These are phyloP conservation scores for Irpex rosettiformis DNA, from an alignment of 1,284 basidiomycete species.

Conservation along the genomic window DNA sequence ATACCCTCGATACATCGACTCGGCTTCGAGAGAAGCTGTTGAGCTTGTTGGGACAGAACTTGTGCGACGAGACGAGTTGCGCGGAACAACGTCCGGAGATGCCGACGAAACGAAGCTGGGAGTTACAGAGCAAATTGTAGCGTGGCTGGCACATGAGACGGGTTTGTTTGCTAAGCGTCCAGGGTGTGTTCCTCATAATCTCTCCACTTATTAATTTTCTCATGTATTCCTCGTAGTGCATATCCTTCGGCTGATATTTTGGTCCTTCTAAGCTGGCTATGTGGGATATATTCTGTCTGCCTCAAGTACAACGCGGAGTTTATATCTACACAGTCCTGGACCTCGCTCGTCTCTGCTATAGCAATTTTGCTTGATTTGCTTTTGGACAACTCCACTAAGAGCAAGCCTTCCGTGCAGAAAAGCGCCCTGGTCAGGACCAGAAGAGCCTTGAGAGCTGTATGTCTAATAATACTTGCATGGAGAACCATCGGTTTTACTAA, in stretches of 20 bases:
- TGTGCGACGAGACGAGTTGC: conserved; percentile 54
- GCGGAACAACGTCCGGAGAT: conserved; percentile 38
- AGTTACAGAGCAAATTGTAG: conserved; percentile 65
- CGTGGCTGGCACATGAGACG: conserved; percentile 69
- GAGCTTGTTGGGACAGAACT: conserved; percentile 63
- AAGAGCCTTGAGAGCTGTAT: conserved; percentile 61
- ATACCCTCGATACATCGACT: conserved; percentile 75
- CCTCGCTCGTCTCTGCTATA: conserved; percentile 46
- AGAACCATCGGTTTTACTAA: neutral
- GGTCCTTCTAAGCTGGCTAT: conserved; percentile 74
- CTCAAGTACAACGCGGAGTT: conserved; percentile 42
- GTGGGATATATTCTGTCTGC: conserved; percentile 57
- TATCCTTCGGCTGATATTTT: conserved; percentile 64
- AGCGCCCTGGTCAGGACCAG: conserved; percentile 58
- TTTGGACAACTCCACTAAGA: conserved; percentile 42
- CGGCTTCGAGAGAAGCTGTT: conserved; percentile 65
- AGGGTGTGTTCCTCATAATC: conserved; percentile 37
- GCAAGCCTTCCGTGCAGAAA: conserved; percentile 59
- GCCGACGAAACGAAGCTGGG: conserved; percentile 43
- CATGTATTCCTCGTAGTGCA: conserved; percentile 37
- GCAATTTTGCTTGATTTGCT: conserved; percentile 60
- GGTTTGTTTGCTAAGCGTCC: conserved; percentile 48
- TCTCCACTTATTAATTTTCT: conserved; percentile 12
- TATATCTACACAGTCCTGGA: conserved; percentile 43
- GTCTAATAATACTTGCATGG: conserved; percentile 8